A percentile compares a stretch with the other conserved stretches of the same genome.
Conservation (phyloP, 2,329 filamentous ascomycete genomes). For the Hyphodiscus sp. region DNA sequence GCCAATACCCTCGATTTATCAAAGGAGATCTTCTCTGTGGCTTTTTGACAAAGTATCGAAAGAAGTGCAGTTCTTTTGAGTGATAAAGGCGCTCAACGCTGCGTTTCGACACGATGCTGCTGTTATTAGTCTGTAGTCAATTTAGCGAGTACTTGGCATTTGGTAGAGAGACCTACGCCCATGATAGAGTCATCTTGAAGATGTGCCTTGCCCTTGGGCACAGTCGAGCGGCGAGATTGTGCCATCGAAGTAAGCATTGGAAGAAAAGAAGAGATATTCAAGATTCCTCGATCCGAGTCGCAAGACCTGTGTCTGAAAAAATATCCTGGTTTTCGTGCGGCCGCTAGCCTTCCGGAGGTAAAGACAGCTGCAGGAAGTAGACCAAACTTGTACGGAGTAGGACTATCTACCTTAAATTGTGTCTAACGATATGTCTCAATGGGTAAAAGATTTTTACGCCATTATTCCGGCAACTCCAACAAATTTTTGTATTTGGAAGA, state of each 20-base stretch:
- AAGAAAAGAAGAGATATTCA: neutral
- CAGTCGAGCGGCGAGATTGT: neutral
- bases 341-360: neutral
- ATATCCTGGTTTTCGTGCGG: neutral
- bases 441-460: too few relatives aligned
- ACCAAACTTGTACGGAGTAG: too few relatives aligned
- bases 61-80: conserved; percentile 71
- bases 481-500: too few relatives aligned
- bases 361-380: too few relatives aligned
- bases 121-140: conserved; percentile 67
- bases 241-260: neutral
- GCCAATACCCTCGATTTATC: conserved; percentile 71
- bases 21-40: conserved; percentile 77
- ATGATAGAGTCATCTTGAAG: conserved; percentile 40
- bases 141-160: neutral
- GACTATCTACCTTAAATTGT: too few relatives aligned
- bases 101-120: conserved; percentile 85
- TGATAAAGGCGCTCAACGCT: conserved; percentile 89
- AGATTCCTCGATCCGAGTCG: neutral
- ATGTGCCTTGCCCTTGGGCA: conserved; percentile 19
- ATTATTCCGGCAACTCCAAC: too few relatives aligned
- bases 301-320: neutral
- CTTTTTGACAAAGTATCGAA: conserved; percentile 81
- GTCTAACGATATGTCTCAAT: too few relatives aligned
- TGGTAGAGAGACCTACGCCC: conserved; percentile 14